These are phyloP conservation scores for Paramecium pentaurelia DNA, from an alignment of 73 alveolate genomes.

Conservation along the genomic window DNA sequence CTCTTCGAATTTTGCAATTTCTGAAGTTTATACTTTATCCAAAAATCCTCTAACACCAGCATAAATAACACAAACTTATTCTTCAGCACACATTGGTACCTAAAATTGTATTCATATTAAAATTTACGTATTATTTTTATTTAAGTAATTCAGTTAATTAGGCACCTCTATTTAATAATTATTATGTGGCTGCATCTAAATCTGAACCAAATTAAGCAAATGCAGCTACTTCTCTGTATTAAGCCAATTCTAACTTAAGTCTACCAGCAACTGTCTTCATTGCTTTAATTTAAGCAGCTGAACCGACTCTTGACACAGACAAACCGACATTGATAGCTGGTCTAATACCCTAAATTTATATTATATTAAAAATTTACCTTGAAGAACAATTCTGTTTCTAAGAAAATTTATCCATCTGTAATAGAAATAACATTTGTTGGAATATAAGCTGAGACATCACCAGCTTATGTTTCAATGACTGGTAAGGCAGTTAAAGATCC, in stretches of 20 bases:
- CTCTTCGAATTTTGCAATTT: slow-evolving; percentile 81
- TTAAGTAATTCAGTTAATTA: slow-evolving; percentile 87
- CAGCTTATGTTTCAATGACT: slow-evolving; percentile 97
- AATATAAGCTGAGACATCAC: slow-evolving; percentile 97
- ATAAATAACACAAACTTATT: slow-evolving; percentile 91
- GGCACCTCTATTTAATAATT: slow-evolving; percentile 92
- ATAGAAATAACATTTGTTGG: slow-evolving; percentile 98
- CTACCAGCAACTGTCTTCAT: slow-evolving; percentile 97
- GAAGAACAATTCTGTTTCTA: slow-evolving; percentile 95
- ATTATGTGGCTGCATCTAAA: slow-evolving; percentile 96
- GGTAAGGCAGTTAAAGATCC: slow-evolving; percentile 98
- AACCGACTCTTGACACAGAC: slow-evolving; percentile 97
- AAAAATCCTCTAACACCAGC: slow-evolving; percentile 97
- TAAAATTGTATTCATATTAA: not conserved
- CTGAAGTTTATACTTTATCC: slow-evolving; percentile 86
- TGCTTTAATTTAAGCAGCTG: slow-evolving; percentile 97
- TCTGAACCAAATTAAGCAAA: slow-evolving; percentile 98
- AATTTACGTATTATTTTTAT: slow-evolving; percentile 83
- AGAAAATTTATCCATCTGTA: slow-evolving; percentile 97
- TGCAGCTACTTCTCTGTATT: slow-evolving; percentile 98
- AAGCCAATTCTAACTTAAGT: slow-evolving; percentile 93
- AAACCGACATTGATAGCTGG: slow-evolving; percentile 99
- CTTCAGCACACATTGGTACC: slow-evolving; percentile 89
- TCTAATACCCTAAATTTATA: slow-evolving; percentile 79
- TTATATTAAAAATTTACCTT: slow-evolving; percentile 51